Conservation (phyloP, 129 eudicot species). For the Dittrichia graveolens region DNA sequence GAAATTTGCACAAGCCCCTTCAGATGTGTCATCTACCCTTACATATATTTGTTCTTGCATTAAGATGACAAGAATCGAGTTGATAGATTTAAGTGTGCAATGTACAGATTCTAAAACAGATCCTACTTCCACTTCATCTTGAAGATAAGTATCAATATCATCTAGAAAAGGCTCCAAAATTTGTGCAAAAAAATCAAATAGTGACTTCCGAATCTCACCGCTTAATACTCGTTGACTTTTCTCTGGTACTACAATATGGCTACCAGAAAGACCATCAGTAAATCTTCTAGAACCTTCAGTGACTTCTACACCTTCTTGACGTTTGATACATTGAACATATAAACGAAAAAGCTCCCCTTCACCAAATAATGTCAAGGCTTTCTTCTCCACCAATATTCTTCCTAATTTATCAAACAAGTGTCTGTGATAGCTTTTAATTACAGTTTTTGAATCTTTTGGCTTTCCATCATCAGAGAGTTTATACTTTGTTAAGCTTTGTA, state of each 20-base stretch:
- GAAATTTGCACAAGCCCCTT: slow-evolving; percentile 82
- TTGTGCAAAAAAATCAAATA: slow-evolving; percentile 77
- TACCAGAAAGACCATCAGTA: slow-evolving; percentile 8
- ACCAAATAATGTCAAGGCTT: slow-evolving; percentile 52
- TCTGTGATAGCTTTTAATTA: slow-evolving; percentile 76
- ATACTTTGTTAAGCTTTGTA: slow-evolving; percentile 67
- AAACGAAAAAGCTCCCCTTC: slow-evolving; percentile 69
- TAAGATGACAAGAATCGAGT: slow-evolving; percentile 50
- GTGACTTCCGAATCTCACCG: slow-evolving; percentile 63
- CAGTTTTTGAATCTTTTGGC: slow-evolving; percentile 46
- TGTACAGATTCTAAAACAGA: slow-evolving; percentile 37
- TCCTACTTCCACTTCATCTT: slow-evolving; percentile 42
- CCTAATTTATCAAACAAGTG: slow-evolving; percentile 75
- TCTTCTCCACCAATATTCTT: slow-evolving; percentile 50
- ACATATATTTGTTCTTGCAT: slow-evolving; percentile 56
- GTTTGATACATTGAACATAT: slow-evolving; percentile 55
- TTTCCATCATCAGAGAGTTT: slow-evolving; percentile 46
- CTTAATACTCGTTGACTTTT: slow-evolving; percentile 28
- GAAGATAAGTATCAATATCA: slow-evolving; percentile 47
- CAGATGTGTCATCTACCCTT: slow-evolving; percentile 78
- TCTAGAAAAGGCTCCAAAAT: slow-evolving; percentile 64
- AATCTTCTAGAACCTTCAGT: slow-evolving; percentile 32
- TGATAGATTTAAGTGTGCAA: slow-evolving; percentile 53
- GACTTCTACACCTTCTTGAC: slow-evolving; percentile 51
- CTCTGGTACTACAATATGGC: neutral